These are phyloP conservation scores for Pezicula neosporulosa DNA, from an alignment of 2,329 filamentous ascomycete species.

Conservation along the genomic window DNA sequence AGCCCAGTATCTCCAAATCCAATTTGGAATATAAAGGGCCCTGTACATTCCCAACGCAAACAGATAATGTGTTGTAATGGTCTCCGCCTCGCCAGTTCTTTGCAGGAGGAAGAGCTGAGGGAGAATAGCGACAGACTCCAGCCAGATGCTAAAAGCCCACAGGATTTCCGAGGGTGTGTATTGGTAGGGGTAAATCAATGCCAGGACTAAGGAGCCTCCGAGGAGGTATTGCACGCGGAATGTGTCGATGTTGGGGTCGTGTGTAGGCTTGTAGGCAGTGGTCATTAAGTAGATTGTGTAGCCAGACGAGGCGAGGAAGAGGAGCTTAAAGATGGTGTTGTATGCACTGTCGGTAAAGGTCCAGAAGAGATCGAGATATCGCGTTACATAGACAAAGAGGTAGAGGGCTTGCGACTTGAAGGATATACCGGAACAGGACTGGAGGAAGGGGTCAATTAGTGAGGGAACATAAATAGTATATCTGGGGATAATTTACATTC, in stretches of 20 bases:
- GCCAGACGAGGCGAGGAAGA: conserved; percentile 85
- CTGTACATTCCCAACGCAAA: conserved; percentile 91
- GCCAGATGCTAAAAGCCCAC: conserved; percentile 98
- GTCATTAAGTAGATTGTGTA: conserved; percentile 99
- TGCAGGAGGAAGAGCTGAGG: conserved; percentile 98
- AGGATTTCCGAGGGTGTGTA: conserved; percentile 83
- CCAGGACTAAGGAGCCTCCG: conserved; percentile 73
- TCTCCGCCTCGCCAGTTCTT: conserved; percentile 94
- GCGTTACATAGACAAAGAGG: conserved; percentile 86
- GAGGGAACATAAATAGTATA: neutral
- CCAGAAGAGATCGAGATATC: conserved; percentile 92
- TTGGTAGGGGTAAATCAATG: conserved; percentile 78
- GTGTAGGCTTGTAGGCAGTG: conserved; percentile 93
- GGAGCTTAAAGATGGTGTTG: conserved; percentile 92
- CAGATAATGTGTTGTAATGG: conserved; percentile 98
- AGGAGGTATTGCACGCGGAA: conserved; percentile 96
- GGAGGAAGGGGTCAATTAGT: conserved; percentile 22
- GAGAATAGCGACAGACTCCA: conserved; percentile 93
- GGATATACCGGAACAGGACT: conserved; percentile 97
- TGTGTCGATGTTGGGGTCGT: conserved; percentile 94
- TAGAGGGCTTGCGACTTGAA: conserved; percentile 99
- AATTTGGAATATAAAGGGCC: conserved; percentile 96
- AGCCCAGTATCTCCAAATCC: conserved; percentile 85
- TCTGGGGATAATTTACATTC: conserved; percentile 57
- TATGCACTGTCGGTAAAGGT: conserved; percentile 69